Evolutionary conservation across 2,329 filamentous ascomycete genomes (phyloP).

Genomic region (Hypoxylon sp.): DNA sequence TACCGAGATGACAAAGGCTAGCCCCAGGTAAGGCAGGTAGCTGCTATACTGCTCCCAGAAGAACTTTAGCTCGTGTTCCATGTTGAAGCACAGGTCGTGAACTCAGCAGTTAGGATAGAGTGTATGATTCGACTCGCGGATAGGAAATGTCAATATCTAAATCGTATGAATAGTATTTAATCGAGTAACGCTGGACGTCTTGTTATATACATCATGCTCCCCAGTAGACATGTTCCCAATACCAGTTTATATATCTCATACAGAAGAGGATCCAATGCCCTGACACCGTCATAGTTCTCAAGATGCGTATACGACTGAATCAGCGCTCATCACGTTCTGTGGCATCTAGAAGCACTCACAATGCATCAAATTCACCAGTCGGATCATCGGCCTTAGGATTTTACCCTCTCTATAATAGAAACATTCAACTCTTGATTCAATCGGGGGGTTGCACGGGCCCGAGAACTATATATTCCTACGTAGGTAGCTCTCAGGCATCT

Average conservation of each 20-base stretch:
- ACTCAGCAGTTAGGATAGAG: not conserved
- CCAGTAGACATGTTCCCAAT: not conserved
- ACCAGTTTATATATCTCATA: not conserved
- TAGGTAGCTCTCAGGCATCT: not conserved
- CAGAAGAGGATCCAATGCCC: not conserved
- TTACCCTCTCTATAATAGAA: not conserved
- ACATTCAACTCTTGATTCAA: not conserved
- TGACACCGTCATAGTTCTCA: not conserved
- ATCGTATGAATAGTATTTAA: not conserved
- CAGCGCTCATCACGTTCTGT: not conserved
- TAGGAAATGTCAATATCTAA: not conserved
- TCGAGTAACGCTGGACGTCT: not conserved
- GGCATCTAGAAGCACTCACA: not conserved
- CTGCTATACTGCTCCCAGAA: not conserved
- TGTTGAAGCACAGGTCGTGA: not conserved
- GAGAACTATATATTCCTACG: not conserved
- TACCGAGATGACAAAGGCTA: constrained; percentile 10
- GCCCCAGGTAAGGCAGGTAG: constrained; percentile 2
- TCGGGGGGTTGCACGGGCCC: not conserved
- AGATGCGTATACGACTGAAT: constrained; percentile 5
- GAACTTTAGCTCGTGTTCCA: constrained; percentile 6
- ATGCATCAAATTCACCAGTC: not conserved
- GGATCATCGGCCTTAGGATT: not conserved
- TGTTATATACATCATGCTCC: not conserved
- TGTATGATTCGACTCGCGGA: not conserved